Percentiles rank a stretch among this genome's conserved stretches.
Conservation (phyloP, 305 asterid species). For the Solanum aculeatissimum region DNA sequence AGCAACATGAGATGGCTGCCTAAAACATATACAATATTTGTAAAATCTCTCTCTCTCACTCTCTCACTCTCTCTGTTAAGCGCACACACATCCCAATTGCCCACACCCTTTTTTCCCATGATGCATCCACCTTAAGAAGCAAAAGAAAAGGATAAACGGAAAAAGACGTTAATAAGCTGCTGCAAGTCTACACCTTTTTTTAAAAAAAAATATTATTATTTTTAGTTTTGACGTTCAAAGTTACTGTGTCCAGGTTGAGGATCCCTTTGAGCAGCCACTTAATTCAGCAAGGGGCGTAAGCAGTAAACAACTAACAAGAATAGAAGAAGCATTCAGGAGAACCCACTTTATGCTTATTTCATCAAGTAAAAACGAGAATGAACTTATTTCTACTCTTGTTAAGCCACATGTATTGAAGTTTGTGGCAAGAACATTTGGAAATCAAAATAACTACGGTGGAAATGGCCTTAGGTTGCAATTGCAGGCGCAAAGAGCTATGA, state of each 20-base stretch:
- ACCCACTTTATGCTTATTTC: conserved; percentile 38
- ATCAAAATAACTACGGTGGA: conserved; percentile 15
- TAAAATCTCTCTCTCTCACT: conserved; percentile 18
- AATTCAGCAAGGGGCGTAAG: conserved; percentile 73
- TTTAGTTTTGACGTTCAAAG: conserved; percentile 1
- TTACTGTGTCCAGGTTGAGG: conserved; percentile 57
- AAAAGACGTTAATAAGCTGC: not conserved
- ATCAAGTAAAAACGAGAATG: conserved; percentile 19
- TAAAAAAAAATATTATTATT: not conserved
- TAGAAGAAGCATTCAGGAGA: conserved; percentile 40
- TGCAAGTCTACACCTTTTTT: not conserved
- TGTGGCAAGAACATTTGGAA: conserved; percentile 16
- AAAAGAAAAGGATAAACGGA: not conserved
- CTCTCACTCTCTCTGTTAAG: not conserved
- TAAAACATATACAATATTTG: conserved; percentile 73
- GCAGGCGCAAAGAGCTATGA: not conserved
- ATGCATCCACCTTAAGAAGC: not conserved
- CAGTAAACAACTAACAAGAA: conserved; percentile 36
- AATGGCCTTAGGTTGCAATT: conserved; percentile 16
- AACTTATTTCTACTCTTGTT: conserved; percentile 30
- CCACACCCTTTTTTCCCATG: not conserved
- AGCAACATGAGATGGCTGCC: conserved; percentile 97
- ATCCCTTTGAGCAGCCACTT: conserved; percentile 90
- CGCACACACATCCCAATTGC: not conserved
- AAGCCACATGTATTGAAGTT: conserved; percentile 34